Evolutionary conservation across 2,329 filamentous ascomycete species (phyloP), one percentile per base, ranked within the genome.

Genomic region (Rhexocercosporidium sp.): DNA sequence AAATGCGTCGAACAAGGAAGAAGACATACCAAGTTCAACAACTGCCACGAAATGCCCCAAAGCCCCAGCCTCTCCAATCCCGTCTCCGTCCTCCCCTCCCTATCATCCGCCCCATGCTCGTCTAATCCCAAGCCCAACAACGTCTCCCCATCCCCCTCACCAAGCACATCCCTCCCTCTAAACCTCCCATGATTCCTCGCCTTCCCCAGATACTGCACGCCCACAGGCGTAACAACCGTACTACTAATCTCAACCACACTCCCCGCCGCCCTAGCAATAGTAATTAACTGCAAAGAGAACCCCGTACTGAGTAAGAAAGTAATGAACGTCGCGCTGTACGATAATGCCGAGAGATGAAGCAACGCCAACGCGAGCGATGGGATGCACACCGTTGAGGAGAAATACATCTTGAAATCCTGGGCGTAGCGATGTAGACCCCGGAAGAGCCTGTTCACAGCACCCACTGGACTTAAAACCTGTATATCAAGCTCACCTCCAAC

Each of bases 301-400:
- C 83, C 83, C 3, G 79, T 76, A 44, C 82, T 81, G 3, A 87
- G 78, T 3, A 88, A 77, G 66, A 84, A 88, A 0, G 85, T 87
- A 47, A 86, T 79, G 80, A 87, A 86, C 7, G 84, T 85, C 1
- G 82, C 82, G 0, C 82, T 79, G 71, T 86, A 87, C 0, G 84
- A 83, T 18, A 88, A 77, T 18, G 86, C 84, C 1, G 85, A 87
- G 39, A 87, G 77, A 72, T 87, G 85, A 16, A 87, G 79, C 3
- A 86, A 73, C 11, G 82, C 81, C 8, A 86, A 74, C 2, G 84
- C 79, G 14, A 86, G 76, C 0, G 85, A 87, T 0, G 85, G 80
- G 5, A 81, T 72, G 77, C 79, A 81, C 51, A 80, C 80, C 1
- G 73, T 70, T 4, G 77, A 78, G 8, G 69, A 70, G 66, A 80